phyloP scores from a whole-genome alignment of 257 asterid genomes.

The Buddleja alternifolia region DNA sequence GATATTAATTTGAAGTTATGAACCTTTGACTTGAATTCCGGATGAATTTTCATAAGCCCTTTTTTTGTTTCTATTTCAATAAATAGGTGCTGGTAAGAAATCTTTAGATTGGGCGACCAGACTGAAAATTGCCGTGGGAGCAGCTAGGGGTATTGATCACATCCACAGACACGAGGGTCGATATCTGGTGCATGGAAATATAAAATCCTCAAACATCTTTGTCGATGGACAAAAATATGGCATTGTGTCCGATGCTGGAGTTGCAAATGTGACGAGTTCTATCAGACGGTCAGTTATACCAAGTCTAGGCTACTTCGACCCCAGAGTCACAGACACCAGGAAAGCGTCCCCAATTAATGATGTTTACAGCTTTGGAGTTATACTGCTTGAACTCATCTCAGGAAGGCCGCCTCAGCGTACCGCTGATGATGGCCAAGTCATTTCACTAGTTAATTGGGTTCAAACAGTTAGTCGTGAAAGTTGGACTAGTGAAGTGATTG shows the following conservation, averaged over 20 bases:
- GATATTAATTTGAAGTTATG: background rate
- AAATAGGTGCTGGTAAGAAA: slow-evolving; percentile 13
- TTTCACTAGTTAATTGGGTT: slow-evolving; percentile 2
- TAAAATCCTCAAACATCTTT: slow-evolving; percentile 38
- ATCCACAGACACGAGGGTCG: slow-evolving; percentile 32
- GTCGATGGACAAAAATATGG: slow-evolving; percentile 2
- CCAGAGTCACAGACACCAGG: slow-evolving; percentile 16
- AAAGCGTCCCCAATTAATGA: slow-evolving; percentile 21
- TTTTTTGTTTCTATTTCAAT: too few species aligned
- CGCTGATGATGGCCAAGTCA: background rate
- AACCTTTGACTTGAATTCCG: too few species aligned
- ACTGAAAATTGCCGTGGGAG: slow-evolving; percentile 32
- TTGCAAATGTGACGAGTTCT: background rate
- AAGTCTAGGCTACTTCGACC: slow-evolving; percentile 24
- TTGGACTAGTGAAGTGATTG: background rate
- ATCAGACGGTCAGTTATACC: background rate
- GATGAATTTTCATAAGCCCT: too few species aligned
- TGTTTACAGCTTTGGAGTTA: slow-evolving; percentile 33
- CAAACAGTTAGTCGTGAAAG: background rate
- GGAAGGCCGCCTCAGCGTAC: background rate
- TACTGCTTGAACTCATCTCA: slow-evolving; percentile 24
- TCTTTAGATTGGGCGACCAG: slow-evolving; percentile 31
- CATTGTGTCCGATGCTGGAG: slow-evolving; percentile 27
- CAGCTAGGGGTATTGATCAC: slow-evolving; percentile 34
- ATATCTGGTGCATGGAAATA: slow-evolving; percentile 37